Base-by-base conservation (phyloP, 2,329 filamentous ascomycete species). In the Torrubiella hemipterigena region DNA sequence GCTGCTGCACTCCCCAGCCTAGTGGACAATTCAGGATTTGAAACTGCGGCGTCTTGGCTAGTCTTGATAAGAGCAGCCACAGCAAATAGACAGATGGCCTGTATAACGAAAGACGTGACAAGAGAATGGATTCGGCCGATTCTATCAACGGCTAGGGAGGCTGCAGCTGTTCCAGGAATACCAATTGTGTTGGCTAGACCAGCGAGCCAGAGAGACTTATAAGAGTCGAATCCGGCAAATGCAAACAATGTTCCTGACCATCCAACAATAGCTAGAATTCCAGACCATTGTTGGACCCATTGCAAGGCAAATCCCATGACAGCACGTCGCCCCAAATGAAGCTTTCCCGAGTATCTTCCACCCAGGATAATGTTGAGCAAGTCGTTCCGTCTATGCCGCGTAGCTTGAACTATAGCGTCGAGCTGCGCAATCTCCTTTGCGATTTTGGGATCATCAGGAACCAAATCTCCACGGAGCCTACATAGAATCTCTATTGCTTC, bases 101-200 rank as follows among this genome's bases (percentile, higher is more conserved):
- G 46, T 6, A 43, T 49, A 23, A 48, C 29, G 20, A 52, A 52
- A 1, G 47, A 52, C 5, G 42, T 35, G 11, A 52, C 54, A 4
- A 48, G 30, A 9, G 42, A 46, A 22, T 37, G 40, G 14, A 45
- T 47, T 6, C 65, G 57, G 14, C 67, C 65, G 6, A 69, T 43
- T 2, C 56, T 54, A 42, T 70, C 67, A 19, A 70, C 56, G 9
- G 69, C 61, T 29, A 65, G 58, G 3, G 65, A 60, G 32, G 58
- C 62, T 34, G 66, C 63, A 21, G 66, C 59, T 3, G 65, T 70
- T 2, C 63, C 64, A 3, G 66, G 37, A 17, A 69, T 63, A 10
- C 65, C 65, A 29, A 69, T 53, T 1, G 63, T 68, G 44, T 68
- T 70, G 12, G 67, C 45, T 6, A 63, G 59, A 6, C 66, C 66